Evolutionary conservation across 257 asterid genomes (phyloP).

Genomic region (Vinca minor): DNA sequence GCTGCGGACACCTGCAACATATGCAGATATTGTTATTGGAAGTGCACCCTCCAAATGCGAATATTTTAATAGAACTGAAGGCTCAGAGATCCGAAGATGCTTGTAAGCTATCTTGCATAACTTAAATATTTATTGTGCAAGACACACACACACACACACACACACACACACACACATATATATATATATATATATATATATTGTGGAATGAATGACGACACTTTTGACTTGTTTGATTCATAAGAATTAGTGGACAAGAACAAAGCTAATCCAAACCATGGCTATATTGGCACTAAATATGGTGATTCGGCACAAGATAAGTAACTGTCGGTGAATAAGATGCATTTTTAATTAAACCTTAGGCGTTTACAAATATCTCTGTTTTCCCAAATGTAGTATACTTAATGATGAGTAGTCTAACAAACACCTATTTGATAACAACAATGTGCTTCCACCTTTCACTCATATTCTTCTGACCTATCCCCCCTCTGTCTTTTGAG

Average conservation of each 20-base stretch:
- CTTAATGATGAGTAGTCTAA: background rate
- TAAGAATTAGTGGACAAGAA: background rate
- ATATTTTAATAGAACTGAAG: background rate
- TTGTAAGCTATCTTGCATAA: background rate
- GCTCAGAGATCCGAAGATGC: background rate
- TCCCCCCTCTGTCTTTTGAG: background rate
- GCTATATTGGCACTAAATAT: background rate
- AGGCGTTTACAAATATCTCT: background rate
- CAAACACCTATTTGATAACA: background rate
- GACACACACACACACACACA: too few species aligned
- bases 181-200: background rate
- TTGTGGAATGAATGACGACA: too few species aligned
- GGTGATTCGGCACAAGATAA: background rate
- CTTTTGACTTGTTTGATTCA: too few species aligned
- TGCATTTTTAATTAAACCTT: background rate
- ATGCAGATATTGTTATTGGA: background rate
- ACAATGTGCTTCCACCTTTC: background rate
- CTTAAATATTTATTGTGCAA: background rate
- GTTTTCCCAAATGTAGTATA: background rate
- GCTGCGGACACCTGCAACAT: slow-evolving; percentile 51
- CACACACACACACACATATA: too few species aligned
- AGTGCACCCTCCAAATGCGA: background rate
- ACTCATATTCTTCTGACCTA: background rate
- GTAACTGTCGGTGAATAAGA: background rate
- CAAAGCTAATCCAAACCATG: background rate